A percentile compares a stretch with the other conserved stretches of the same genome.
phyloP scores from a whole-genome alignment of 75 land plant species.

The Isoetes taiwanensis region DNA sequence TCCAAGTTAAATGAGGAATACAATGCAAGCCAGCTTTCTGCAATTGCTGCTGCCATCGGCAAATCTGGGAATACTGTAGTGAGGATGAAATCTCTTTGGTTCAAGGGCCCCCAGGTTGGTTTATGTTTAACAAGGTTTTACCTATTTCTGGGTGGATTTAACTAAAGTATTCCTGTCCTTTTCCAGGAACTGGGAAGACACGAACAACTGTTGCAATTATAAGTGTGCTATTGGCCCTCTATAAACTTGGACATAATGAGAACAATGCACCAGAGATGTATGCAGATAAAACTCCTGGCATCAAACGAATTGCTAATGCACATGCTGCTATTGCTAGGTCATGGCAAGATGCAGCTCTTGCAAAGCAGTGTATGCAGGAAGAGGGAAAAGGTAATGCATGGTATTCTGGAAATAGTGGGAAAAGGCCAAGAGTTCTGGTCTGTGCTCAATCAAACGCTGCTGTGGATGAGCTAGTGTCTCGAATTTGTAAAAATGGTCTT shows the following conservation, averaged over 20 bases:
- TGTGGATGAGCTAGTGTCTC: constrained; percentile 80
- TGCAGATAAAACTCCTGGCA: too few relatives aligned
- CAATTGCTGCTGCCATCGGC: constrained; percentile 50
- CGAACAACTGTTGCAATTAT: constrained; percentile 79
- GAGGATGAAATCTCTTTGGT: constrained; percentile 56
- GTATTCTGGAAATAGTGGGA: constrained; percentile 6
- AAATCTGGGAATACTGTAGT: constrained; percentile 11
- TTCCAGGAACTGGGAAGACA: constrained; percentile 89
- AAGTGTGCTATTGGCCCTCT: constrained; percentile 49
- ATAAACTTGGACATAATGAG: too few relatives aligned
- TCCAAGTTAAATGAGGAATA: constrained; percentile 37
- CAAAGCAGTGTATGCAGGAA: constrained; percentile 42
- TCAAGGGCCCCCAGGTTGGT: constrained; percentile 94
- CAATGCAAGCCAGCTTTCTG: constrained; percentile 74
- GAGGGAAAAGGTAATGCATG: constrained; percentile 11
- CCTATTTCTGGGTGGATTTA: too few relatives aligned
- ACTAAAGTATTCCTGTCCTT: too few relatives aligned
- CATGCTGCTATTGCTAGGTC: constrained; percentile 65
- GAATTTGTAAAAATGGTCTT: constrained; percentile 61
- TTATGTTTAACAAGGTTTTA: not conserved
- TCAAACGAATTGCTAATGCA: too few relatives aligned
- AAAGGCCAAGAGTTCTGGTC: constrained; percentile 53
- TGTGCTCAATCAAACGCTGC: constrained; percentile 99
- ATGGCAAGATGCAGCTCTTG: constrained; percentile 88
- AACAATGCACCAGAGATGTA: too few relatives aligned